Evolutionary conservation across 805 yeast genomes (phyloP), one percentile per base, ranked within the genome.

Genomic region (Saccharomyces kudriavzevii): DNA sequence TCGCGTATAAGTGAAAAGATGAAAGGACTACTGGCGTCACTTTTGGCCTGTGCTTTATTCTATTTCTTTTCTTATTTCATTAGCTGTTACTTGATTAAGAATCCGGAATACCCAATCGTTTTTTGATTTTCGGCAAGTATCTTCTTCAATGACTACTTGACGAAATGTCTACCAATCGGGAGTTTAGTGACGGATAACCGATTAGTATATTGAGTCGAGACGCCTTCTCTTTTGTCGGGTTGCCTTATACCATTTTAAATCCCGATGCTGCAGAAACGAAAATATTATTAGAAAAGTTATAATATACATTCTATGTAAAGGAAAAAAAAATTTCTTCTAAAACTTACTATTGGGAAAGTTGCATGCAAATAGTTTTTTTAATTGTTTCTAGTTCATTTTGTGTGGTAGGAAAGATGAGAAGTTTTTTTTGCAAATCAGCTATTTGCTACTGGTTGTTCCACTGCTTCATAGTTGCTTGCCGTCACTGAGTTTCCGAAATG

Each of bases 71-170:
- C 59, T 4, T 69, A 65, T 49, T 67, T 58, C 53, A 47, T 59
- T 11, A 51, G 60, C 25, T 66, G 68, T 54, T 65, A 60, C 49
- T 50, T 54, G 49, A 60, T 69, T 11, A 69, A 68, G 49, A 52
- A 55, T 35, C 70, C 70, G 17, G 65, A 57, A 2, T 69, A 69
- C 54, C 66, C 70, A 43, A 67, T 49, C 30, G 51, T 48, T 48
- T 51, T 58, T 30, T 59, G 47, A 52, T n/a, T 35, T 35, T 30
- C 6, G 17, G 11, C 9, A 35, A 6, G 17, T 20, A 24, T 17
- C 8, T 9, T 35, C 17, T 35, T 35, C 43, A 35, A 17, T 35
- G 22, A 17, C 43, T 17, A 17, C 17, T 2, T 5, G 17, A 35
- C 43, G 6, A 6, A 17, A 17, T n/a, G 22, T 17, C 3, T 4